Percentiles rank a stretch among this genome's conserved stretches.
These are phyloP conservation scores for Schoenoplectus triqueter DNA, from an alignment of 202 grass and related monocot genomes.

Conservation along the genomic window DNA sequence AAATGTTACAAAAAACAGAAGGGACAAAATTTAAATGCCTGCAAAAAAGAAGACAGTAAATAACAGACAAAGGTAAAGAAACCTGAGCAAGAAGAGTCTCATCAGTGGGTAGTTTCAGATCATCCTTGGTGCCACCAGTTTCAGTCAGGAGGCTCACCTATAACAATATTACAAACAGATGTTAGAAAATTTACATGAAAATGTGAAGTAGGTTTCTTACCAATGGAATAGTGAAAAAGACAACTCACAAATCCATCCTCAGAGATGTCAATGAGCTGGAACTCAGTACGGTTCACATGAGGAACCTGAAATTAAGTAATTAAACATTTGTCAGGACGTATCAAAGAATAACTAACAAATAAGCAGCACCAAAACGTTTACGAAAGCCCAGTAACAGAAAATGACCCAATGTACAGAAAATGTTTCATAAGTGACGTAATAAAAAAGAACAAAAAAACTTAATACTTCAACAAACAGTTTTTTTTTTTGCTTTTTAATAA, in stretches of 20 bases:
- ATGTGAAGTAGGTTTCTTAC: slow-evolving; percentile 2
- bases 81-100: slow-evolving; percentile 49
- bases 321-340: slow-evolving; percentile 5
- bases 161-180: neutral
- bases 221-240: neutral
- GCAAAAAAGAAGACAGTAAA: neutral
- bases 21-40: neutral
- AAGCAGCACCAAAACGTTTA: neutral
- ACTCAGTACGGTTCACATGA: slow-evolving; percentile 61
- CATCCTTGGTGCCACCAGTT: slow-evolving; percentile 62
- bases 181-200: slow-evolving; percentile 1
- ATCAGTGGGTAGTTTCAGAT: slow-evolving; percentile 61
- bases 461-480: neutral
- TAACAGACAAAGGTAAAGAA: neutral
- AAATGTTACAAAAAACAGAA: no score
- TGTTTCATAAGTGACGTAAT: neutral
- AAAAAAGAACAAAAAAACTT: neutral
- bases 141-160: slow-evolving; percentile 74
- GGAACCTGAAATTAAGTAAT: slow-evolving; percentile 42
- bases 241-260: slow-evolving; percentile 73
- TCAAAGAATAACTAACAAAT: neutral
- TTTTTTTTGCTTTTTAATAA: neutral
- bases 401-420: neutral
- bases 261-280: slow-evolving; percentile 72
- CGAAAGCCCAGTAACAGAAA: neutral